Evolutionary conservation across 176 grass and related monocot species (phyloP).

Genomic region (Cenchrus americanus): DNA sequence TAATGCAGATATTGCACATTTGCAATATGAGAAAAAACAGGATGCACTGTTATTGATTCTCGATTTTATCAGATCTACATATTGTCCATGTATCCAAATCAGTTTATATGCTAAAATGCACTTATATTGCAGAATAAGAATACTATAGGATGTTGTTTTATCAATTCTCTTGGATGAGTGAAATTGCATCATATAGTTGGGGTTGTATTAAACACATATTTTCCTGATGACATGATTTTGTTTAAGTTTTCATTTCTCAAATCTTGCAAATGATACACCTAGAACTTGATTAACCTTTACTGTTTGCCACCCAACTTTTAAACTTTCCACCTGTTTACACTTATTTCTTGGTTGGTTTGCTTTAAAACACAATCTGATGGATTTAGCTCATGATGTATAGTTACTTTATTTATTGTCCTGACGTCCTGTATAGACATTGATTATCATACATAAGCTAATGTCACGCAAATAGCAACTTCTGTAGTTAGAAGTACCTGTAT

Average conservation of each 20-base stretch:
- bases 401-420: neutral
- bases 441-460: neutral
- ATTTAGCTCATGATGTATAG: neutral
- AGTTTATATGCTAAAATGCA: neutral
- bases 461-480: neutral
- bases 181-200: neutral
- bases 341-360: neutral
- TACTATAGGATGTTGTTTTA: neutral
- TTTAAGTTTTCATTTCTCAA: slow-evolving; percentile 18
- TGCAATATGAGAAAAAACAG: neutral
- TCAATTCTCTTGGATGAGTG: slow-evolving; percentile 8
- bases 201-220: neutral
- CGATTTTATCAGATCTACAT: neutral
- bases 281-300: neutral
- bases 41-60: neutral
- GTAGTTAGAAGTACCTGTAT: slow-evolving; percentile 20
- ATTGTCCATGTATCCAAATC: neutral
- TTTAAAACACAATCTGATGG: neutral
- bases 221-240: neutral
- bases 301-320: slow-evolving; percentile 1
- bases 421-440: neutral
- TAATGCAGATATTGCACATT: neutral
- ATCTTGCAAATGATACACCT: slow-evolving; percentile 17
- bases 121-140: slow-evolving; percentile 8
- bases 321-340: neutral